These are phyloP conservation scores for Phragmites australis DNA, from an alignment of 176 grass and related monocot species.

Conservation along the genomic window DNA sequence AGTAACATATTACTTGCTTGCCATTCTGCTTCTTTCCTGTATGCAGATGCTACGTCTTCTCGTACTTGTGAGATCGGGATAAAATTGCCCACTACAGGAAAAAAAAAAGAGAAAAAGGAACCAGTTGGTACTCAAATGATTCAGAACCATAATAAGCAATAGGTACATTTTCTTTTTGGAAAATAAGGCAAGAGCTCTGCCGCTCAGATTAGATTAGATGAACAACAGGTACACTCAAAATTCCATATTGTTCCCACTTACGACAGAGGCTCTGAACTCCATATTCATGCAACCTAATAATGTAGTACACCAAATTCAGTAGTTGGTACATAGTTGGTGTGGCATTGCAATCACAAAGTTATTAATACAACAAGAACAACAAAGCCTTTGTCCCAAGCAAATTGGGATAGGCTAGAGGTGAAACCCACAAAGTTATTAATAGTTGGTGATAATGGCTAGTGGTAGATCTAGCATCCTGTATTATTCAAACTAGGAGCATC, in stretches of 20 bases:
- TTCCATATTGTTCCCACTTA: background rate
- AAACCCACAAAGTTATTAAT: too few relatives aligned
- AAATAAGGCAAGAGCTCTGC: too few relatives aligned
- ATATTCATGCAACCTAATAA: conserved; percentile 12
- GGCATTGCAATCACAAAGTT: background rate
- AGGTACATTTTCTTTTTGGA: too few relatives aligned
- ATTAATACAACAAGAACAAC: too few relatives aligned
- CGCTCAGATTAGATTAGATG: too few relatives aligned
- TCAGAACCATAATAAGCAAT: background rate
- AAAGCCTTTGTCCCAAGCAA: too few relatives aligned
- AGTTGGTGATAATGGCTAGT: background rate
- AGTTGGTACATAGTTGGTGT: conserved; percentile 18
- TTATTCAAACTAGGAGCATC: conserved; percentile 7
- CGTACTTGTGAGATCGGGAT: conserved; percentile 75
- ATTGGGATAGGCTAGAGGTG: too few relatives aligned
- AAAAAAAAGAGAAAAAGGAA: background rate
- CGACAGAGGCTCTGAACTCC: background rate
- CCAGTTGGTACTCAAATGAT: conserved; percentile 8
- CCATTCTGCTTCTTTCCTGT: conserved; percentile 76
- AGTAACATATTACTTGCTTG: conserved; percentile 53
- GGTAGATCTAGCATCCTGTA: background rate
- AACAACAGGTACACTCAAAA: background rate
- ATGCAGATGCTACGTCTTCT: conserved; percentile 70
- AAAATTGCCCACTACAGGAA: conserved; percentile 91
- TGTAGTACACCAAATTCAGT: background rate